Evolutionary conservation across 1,284 basidiomycete species (phyloP), one percentile per base, ranked within the genome.

Genomic region (Rhodotorula glutinis): DNA sequence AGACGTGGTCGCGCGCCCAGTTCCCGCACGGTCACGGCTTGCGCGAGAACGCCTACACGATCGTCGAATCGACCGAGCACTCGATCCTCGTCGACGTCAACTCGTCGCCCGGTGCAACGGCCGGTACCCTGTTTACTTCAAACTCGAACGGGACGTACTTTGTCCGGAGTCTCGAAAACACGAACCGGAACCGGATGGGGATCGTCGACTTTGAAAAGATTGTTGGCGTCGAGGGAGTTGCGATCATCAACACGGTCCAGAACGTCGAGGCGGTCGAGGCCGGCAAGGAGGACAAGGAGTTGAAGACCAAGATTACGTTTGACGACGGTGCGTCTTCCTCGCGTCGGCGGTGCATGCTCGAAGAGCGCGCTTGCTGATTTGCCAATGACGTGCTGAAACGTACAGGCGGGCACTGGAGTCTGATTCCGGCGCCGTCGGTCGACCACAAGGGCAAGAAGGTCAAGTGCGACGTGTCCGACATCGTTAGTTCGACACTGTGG

Each of bases 131-230:
- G 8, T 98, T 97, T 80, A 88, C 95, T 56, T 91, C 88, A 78
- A 95, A 97, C 79, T 90, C 88, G 51, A 91, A 96, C 72, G 96
- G 96, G 3, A 95, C 91, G 14, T 92, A 87, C 80, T 98, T 98
- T 77, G 89, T 94, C n/a, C 85, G 94, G 79, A 89, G 89, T 75
- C 82, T 98, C 62, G 85, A 87, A 76, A 87, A 94, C 76, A 98
- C 95, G 13, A 94, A 95, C 78, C 83, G 95, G 54, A 96, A 96
- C 77, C 81, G 85, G 55, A 80, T 83, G 70, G 95, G 94, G 14
- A 93, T 88, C 66, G 94, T 98, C 51, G 95, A 98, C 78, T 98
- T 89, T 75, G 95, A 98, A 80, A 87, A 87, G 66, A 80, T 98
- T 38, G 89, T 90, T 73, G 92, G 92, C 2, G 83, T 98, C n/a